Conservation (phyloP, 176 grass and related monocot genomes). For the Triticum timopheevii region DNA sequence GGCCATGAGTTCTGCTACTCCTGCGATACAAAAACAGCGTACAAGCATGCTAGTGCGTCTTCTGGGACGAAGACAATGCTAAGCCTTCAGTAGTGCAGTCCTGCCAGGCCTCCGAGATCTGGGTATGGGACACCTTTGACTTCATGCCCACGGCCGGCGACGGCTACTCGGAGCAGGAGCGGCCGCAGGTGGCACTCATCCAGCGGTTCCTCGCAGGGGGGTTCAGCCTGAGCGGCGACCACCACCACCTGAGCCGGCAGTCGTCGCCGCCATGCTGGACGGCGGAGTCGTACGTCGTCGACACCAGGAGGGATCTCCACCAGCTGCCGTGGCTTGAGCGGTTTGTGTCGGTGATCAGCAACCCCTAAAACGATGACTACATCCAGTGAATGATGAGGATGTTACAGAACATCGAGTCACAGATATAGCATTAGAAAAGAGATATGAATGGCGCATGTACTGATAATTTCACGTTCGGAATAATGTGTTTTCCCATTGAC, state of each 20-base stretch:
- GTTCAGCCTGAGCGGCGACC: neutral
- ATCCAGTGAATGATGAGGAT: conserved; percentile 60
- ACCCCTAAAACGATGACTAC: conserved; percentile 89
- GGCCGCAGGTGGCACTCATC: too few species aligned
- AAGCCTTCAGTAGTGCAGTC: too few species aligned
- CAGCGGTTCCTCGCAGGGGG: too few species aligned
- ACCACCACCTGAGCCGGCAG: conserved; percentile 53
- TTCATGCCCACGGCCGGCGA: too few species aligned
- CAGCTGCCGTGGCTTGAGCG: conserved; percentile 97
- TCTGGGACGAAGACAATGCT: too few species aligned
- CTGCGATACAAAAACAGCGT: too few species aligned
- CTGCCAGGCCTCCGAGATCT: too few species aligned
- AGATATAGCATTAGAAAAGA: conserved; percentile 47
- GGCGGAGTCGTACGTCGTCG: conserved; percentile 50
- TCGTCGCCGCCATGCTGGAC: conserved; percentile 57
- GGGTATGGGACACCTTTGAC: too few species aligned
- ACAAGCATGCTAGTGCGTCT: too few species aligned
- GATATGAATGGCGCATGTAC: conserved; percentile 38
- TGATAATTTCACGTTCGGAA: conserved; percentile 7
- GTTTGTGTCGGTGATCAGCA: conserved; percentile 95
- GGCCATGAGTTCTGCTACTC: too few species aligned
- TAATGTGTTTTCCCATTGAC: conserved; percentile 25
- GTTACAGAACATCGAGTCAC: neutral
- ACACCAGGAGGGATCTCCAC: conserved; percentile 94
- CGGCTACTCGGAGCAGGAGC: too few species aligned